phyloP scores from a whole-genome alignment of 257 asterid genomes.

The Leonotis leonurus region DNA sequence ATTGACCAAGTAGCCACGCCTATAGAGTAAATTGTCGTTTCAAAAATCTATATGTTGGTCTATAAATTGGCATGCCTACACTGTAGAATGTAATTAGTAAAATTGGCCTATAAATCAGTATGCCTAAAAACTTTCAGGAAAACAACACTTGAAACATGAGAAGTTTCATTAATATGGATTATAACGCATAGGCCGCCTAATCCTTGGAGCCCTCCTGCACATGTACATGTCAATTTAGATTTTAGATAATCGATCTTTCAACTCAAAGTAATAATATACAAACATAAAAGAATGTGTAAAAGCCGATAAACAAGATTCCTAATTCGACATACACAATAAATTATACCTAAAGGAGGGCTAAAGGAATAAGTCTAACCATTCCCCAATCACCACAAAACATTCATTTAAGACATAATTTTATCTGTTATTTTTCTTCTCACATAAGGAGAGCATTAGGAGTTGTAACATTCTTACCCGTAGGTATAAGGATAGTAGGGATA shows the following conservation, averaged over 20 bases:
- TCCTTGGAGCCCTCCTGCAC: conserved; percentile 57
- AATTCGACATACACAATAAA: neutral
- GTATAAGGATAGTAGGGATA: conserved; percentile 36
- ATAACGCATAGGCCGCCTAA: conserved; percentile 52
- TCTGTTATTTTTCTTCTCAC: neutral
- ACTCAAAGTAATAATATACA: neutral
- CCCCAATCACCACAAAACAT: neutral
- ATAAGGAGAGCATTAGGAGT: neutral
- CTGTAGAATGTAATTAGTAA: neutral
- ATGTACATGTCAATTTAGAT: neutral
- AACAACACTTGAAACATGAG: neutral
- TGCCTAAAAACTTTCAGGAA: neutral
- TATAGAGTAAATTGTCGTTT: no score
- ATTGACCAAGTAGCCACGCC: no score
- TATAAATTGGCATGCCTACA: neutral
- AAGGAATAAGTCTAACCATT: neutral
- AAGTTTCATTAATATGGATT: conserved; percentile 40
- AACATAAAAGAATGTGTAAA: neutral
- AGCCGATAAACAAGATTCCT: neutral
- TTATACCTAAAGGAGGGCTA: neutral
- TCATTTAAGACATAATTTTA: neutral
- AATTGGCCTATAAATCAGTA: neutral
- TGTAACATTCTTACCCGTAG: conserved; percentile 35
- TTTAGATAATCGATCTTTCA: neutral
- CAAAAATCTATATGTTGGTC: conserved; percentile 19